Conservation (phyloP, 768 basidiomycete species). For the Podaxis pistillaris region DNA sequence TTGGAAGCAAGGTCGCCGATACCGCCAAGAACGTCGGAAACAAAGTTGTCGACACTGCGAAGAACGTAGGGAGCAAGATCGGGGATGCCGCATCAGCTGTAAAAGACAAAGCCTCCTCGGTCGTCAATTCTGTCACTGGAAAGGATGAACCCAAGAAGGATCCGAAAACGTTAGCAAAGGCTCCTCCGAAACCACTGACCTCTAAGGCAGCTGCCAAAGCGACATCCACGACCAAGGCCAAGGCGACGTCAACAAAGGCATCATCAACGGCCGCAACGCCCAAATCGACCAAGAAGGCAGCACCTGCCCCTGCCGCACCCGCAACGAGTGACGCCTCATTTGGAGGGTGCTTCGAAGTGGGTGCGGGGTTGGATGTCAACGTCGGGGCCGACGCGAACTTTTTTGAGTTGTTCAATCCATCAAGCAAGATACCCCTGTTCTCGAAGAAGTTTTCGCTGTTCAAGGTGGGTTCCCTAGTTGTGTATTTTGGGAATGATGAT, state of each 20-base stretch:
- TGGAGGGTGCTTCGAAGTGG: slow-evolving; percentile 35
- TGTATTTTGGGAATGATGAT: background rate
- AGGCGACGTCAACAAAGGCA: background rate
- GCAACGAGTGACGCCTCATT: background rate
- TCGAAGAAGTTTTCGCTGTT: slow-evolving; percentile 35
- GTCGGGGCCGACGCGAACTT: slow-evolving; percentile 39
- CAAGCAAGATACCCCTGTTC: slow-evolving; percentile 32
- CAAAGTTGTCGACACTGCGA: background rate
- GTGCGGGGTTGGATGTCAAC: slow-evolving; percentile 33
- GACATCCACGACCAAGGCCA: background rate
- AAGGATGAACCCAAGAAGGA: background rate
- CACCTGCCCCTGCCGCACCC: background rate
- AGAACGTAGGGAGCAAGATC: background rate
- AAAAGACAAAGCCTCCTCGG: background rate
- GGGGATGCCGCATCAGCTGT: no score
- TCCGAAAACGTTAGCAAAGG: background rate
- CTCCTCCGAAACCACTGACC: background rate
- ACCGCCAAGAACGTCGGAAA: background rate
- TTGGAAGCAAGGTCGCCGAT: background rate
- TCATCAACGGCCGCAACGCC: background rate
- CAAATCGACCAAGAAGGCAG: background rate
- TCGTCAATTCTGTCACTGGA: background rate
- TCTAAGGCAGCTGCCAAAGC: background rate
- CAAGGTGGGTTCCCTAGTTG: slow-evolving; percentile 26
- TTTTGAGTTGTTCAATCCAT: slow-evolving; percentile 37